These are phyloP conservation scores for Neonectria neomacrospora DNA, from an alignment of 2,329 filamentous ascomycete species.

Conservation along the genomic window DNA sequence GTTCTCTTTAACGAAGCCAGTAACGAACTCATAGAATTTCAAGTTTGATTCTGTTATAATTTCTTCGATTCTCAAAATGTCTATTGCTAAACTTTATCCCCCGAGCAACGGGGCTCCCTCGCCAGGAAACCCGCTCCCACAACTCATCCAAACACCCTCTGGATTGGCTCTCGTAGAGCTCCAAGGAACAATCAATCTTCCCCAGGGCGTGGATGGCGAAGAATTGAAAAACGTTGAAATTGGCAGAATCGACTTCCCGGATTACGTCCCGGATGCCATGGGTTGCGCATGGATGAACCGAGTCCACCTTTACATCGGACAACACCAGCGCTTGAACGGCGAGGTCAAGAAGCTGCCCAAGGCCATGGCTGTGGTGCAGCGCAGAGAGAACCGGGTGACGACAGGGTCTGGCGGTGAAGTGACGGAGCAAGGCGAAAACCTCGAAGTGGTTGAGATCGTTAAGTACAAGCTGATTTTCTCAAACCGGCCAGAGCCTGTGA, in stretches of 20 bases:
- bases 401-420: constrained; percentile 55
- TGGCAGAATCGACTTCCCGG: constrained; percentile 81
- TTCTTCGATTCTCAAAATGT: constrained; percentile 42
- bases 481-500: constrained; percentile 85
- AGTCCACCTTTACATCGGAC: constrained; percentile 88
- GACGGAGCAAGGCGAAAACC: constrained; percentile 56
- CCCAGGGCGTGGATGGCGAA: constrained; percentile 53
- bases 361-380: constrained; percentile 81
- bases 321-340: constrained; percentile 87
- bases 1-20: not conserved
- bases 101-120: constrained; percentile 44
- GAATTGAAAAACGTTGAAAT: constrained; percentile 56
- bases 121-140: constrained; percentile 72
- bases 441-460: constrained; percentile 90
- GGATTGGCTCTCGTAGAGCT: constrained; percentile 92
- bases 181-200: constrained; percentile 88
- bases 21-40: not conserved
- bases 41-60: not conserved
- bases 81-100: constrained; percentile 55
- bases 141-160: constrained; percentile 87
- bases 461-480: constrained; percentile 89
- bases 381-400: constrained; percentile 58
- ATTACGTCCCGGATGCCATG: constrained; percentile 64
- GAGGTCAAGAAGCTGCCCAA: constrained; percentile 88
- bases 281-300: constrained; percentile 86